phyloP scores from a whole-genome alignment of 208 protist species.

The Trypanosoma platydactyli region DNA sequence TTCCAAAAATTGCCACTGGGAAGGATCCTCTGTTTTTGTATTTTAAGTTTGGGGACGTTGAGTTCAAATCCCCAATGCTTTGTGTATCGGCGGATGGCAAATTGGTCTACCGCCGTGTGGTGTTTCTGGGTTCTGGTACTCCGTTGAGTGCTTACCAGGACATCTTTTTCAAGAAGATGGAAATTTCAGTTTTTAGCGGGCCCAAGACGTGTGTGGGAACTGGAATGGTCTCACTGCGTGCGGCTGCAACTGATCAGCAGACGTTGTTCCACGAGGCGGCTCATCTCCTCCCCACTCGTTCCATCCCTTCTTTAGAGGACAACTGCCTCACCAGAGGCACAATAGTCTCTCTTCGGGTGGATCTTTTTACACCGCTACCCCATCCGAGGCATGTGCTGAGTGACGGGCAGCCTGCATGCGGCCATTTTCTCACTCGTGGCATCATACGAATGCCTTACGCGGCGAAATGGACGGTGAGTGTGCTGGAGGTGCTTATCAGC shows the following conservation, averaged over 20 bases:
- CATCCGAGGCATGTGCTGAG: slow-evolving; percentile 56
- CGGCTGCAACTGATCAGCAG: slow-evolving; percentile 47
- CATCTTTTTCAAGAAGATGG: slow-evolving; percentile 24
- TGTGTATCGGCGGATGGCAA: slow-evolving; percentile 12
- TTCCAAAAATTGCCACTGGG: background rate
- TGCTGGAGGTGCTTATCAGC: slow-evolving; percentile 46
- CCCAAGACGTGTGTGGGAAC: slow-evolving; percentile 37
- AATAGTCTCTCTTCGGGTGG: slow-evolving; percentile 47
- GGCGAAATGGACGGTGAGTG: slow-evolving; percentile 43
- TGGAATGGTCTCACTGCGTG: slow-evolving; percentile 52
- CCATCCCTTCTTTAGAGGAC: slow-evolving; percentile 17
- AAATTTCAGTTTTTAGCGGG: slow-evolving; percentile 20
- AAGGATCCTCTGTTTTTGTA: slow-evolving; percentile 12
- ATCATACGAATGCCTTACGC: slow-evolving; percentile 73
- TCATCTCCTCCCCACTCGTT: slow-evolving; percentile 37
- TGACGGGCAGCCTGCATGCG: slow-evolving; percentile 29
- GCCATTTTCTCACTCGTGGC: slow-evolving; percentile 59
- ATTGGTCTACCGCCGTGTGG: slow-evolving; percentile 18
- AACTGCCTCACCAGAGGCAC: slow-evolving; percentile 55
- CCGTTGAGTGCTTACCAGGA: slow-evolving; percentile 30
- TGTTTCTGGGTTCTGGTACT: slow-evolving; percentile 27
- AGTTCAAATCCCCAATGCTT: slow-evolving; percentile 22
- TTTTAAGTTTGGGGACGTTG: slow-evolving; percentile 21
- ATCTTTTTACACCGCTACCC: slow-evolving; percentile 67
- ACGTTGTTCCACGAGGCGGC: slow-evolving; percentile 42